Conservation (phyloP, 116 monocot genomes). For the Phalaenopsis hybrid region DNA sequence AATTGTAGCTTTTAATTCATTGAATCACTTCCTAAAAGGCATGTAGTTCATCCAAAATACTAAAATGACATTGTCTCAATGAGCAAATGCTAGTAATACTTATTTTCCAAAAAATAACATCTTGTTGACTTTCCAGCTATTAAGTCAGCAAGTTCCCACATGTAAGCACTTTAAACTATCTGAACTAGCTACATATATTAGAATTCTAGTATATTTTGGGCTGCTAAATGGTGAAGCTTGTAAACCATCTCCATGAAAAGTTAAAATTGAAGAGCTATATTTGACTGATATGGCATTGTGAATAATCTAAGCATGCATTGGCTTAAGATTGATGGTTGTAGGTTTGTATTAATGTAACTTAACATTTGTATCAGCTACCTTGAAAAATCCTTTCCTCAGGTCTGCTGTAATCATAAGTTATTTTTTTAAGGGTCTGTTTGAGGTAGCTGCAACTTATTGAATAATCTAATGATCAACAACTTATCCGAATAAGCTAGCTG, state of each 20-base stretch:
- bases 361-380: neutral
- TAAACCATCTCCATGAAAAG: neutral
- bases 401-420: neutral
- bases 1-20: neutral
- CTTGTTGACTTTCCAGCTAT: neutral
- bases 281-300: neutral
- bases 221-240: neutral
- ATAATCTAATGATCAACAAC: too few relatives aligned
- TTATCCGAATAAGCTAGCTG: too few relatives aligned
- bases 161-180: neutral
- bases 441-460: too few relatives aligned
- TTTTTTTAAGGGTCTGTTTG: neutral
- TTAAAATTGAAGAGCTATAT: conserved; percentile 1
- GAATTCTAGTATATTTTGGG: neutral
- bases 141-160: neutral
- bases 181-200: neutral
- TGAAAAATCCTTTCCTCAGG: neutral
- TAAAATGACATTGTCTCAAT: neutral
- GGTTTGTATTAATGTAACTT: neutral
- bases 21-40: neutral
- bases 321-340: neutral
- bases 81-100: neutral
- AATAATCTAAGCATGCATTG: neutral
- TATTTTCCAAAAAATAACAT: neutral
- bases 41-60: neutral